These are phyloP conservation scores for Fusarium sp. DNA, from an alignment of 2,329 filamentous ascomycete genomes.

Conservation along the genomic window DNA sequence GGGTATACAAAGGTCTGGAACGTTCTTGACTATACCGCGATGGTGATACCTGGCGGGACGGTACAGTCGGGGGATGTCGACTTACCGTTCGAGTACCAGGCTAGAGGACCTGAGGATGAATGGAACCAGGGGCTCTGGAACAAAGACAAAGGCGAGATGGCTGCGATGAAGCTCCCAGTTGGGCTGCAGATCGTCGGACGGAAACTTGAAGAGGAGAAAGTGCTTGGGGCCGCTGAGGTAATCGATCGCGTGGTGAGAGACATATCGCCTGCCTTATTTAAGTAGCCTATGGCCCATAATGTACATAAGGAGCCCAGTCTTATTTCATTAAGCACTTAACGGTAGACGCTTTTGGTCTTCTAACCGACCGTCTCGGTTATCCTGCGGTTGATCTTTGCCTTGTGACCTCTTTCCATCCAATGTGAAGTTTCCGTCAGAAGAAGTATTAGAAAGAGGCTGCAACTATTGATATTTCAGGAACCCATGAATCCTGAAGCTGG, in stretches of 20 bases:
- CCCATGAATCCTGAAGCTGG: no score
- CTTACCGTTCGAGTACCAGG: not conserved
- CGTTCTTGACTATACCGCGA: not conserved
- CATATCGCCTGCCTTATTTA: not conserved
- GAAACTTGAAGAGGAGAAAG: not conserved
- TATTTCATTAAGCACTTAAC: no score
- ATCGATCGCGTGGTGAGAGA: not conserved
- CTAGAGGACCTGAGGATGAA: not conserved
- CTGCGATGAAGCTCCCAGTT: not conserved
- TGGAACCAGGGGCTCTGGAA: not conserved
- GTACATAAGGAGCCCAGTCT: no score
- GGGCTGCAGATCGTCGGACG: not conserved
- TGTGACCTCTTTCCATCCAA: no score
- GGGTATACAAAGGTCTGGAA: conserved; percentile 4
- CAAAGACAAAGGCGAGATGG: not conserved
- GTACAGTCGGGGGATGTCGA: not conserved
- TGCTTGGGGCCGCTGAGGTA: not conserved
- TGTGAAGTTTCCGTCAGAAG: no score
- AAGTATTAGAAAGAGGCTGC: no score
- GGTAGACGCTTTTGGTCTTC: no score
- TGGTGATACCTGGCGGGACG: not conserved
- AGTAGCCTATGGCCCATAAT: not conserved
- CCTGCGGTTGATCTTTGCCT: no score
- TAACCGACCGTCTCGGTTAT: no score
- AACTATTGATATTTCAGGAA: no score